Evolutionary conservation across 2,329 filamentous ascomycete genomes (phyloP).

Genomic region (Aureobasidium lini): DNA sequence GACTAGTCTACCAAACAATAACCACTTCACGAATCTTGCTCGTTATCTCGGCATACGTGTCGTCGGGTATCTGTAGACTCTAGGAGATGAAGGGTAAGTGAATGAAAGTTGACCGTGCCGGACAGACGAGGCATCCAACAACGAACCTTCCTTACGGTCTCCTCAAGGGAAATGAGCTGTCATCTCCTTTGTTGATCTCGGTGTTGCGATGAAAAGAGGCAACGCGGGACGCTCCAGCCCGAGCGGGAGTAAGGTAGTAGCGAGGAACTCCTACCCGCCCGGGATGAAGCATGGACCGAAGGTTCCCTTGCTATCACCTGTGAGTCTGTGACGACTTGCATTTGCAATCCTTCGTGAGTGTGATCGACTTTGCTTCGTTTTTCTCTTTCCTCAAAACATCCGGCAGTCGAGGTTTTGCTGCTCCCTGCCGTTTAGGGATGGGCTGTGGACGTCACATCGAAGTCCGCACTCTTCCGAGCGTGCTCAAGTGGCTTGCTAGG

Average conservation of each 20-base stretch:
- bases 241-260: slow-evolving; percentile 7
- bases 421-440: background rate
- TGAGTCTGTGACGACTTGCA: slow-evolving; percentile 1
- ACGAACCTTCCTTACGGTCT: background rate
- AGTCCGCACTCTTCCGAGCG: background rate
- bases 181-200: background rate
- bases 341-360: background rate
- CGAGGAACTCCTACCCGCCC: slow-evolving; percentile 2
- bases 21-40: background rate
- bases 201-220: background rate
- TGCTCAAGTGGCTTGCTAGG: background rate
- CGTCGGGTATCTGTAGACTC: background rate
- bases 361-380: slow-evolving; percentile 1
- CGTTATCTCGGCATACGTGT: slow-evolving; percentile 9
- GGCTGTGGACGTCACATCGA: background rate
- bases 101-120: background rate
- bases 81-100: background rate
- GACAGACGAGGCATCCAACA: background rate
- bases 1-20: slow-evolving; percentile 13
- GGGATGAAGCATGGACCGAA: slow-evolving; percentile 11
- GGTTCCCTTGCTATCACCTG: slow-evolving; percentile 7
- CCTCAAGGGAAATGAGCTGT: background rate
- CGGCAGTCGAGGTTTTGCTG: background rate
- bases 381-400: background rate
- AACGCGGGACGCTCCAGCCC: slow-evolving; percentile 13